Evolutionary conservation across 2,329 filamentous ascomycete species (phyloP), one percentile per base, ranked within the genome.

Genomic region (Xylaria sp.): DNA sequence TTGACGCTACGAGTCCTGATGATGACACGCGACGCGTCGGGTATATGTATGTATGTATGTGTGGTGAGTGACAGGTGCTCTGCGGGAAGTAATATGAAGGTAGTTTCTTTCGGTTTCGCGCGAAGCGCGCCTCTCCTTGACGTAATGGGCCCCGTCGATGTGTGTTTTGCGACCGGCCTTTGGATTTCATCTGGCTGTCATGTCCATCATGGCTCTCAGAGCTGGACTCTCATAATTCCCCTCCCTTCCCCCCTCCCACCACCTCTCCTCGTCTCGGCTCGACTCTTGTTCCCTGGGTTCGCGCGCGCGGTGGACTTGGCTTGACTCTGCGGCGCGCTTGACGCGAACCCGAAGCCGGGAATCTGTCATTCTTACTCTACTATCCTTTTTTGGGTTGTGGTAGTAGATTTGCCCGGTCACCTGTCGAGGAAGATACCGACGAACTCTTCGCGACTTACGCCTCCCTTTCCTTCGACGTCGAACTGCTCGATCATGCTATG

Each of bases 401-500:
- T 19, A 5, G 2, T 16, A 30, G 23, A 5, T 35, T 16, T 5
- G 16, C 16, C 42, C 35, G 53, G 58, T 71, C 69, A 71, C 67
- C 68, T 68, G 16, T 72, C 70, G 52, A 70, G 67, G 63, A 73
- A 76, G 56, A 87, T 84, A 68, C 84, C 83, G 55, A 86, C 82
- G 70, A 89, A 89, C 73, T 89, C 86, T 59, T 89, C 86, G 66
- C 84, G 79, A 64, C 83, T 85, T 6, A 89, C 86, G 58, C 83
- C 92, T 9, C 92, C 92, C 68, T 96, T 95, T 1, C 91, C 93
- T 71, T 96, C 90, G 65, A 97, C 82, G 77, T 99, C 94, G 78
- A 97, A 95, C 75, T 97, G 93, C 71, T 97, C 92, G 77, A 99
- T 94, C 94, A 99, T 99, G 65, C 92, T 92, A 67, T 85, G 82